Conservation (phyloP, 106 monocot species). For the Agapanthus africanus region DNA sequence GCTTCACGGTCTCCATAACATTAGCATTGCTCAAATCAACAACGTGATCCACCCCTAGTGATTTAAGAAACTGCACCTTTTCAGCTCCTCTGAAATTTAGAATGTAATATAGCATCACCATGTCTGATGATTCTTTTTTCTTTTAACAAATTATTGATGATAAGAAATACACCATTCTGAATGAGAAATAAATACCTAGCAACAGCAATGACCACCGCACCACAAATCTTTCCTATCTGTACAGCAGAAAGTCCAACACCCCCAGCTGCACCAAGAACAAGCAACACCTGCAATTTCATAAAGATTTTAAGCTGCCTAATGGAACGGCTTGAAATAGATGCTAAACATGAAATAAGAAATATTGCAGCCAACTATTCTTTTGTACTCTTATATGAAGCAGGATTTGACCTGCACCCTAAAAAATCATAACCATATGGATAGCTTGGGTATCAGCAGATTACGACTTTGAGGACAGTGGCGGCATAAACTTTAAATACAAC, state of each 20-base stretch:
- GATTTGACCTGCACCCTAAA: no score
- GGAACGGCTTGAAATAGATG: not conserved
- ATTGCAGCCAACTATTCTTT: not conserved
- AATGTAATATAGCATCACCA: not conserved
- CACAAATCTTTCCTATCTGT: constrained; percentile 94
- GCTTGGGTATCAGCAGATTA: no score
- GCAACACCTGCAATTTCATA: constrained; percentile 61
- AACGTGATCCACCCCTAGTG: constrained; percentile 80
- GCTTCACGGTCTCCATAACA: constrained; percentile 62
- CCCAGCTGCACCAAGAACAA: constrained; percentile 98
- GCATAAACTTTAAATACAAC: not conserved
- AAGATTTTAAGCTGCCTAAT: not conserved
- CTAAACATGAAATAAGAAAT: not conserved
- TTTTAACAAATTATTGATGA: not conserved
- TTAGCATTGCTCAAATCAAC: constrained; percentile 58
- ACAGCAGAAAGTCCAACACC: constrained; percentile 95
- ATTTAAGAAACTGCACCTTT: constrained; percentile 65
- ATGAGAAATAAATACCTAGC: constrained; percentile 53
- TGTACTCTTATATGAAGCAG: not conserved
- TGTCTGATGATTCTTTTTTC: not conserved
- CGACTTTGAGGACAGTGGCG: no score
- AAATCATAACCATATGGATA: no score
- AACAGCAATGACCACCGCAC: constrained; percentile 90
- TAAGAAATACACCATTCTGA: not conserved
- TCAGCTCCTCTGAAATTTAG: constrained; percentile 62